A percentile compares a stretch with the other conserved stretches of the same genome.
Evolutionary conservation across 177 flowering plant genomes (phyloP).

Genomic region (Telopea speciosissima): DNA sequence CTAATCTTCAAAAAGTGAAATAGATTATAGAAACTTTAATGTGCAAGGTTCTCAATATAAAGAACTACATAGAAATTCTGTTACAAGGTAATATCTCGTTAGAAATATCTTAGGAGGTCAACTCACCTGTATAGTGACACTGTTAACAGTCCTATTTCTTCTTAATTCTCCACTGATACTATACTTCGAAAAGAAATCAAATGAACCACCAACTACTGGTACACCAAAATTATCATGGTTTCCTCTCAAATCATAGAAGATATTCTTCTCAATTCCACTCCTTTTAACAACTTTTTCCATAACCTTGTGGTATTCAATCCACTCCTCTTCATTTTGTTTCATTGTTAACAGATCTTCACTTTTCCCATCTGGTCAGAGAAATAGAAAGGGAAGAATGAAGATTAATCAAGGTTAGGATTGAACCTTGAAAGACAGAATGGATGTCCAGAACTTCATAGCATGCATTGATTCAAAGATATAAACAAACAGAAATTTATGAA

Average conservation of each 20-base stretch:
- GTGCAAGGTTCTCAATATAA: no score
- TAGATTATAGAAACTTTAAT: no score
- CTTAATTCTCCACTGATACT: conserved; percentile 65
- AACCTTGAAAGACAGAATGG: not conserved
- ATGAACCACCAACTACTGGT: conserved; percentile 50
- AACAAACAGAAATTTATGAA: no score
- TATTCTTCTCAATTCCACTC: conserved; percentile 67
- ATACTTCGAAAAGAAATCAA: conserved; percentile 72
- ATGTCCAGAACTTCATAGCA: not conserved
- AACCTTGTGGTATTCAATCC: conserved; percentile 65
- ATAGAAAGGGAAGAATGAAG: not conserved
- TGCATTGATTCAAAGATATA: not conserved
- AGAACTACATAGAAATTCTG: not conserved
- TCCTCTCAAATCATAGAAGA: conserved; percentile 93
- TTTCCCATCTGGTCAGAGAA: conserved; percentile 60
- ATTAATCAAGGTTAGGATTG: not conserved
- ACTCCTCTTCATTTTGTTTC: conserved; percentile 84
- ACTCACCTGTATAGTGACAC: conserved; percentile 70
- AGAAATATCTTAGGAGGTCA: not conserved
- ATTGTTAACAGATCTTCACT: conserved; percentile 70
- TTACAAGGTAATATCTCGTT: not conserved
- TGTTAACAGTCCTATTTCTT: conserved; percentile 56
- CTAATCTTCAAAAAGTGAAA: no score
- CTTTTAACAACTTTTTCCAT: conserved; percentile 56
- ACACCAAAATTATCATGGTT: conserved; percentile 96